These are phyloP conservation scores for Rhodotorula sphaerocarpa DNA, from an alignment of 768 basidiomycete species.

Conservation along the genomic window DNA sequence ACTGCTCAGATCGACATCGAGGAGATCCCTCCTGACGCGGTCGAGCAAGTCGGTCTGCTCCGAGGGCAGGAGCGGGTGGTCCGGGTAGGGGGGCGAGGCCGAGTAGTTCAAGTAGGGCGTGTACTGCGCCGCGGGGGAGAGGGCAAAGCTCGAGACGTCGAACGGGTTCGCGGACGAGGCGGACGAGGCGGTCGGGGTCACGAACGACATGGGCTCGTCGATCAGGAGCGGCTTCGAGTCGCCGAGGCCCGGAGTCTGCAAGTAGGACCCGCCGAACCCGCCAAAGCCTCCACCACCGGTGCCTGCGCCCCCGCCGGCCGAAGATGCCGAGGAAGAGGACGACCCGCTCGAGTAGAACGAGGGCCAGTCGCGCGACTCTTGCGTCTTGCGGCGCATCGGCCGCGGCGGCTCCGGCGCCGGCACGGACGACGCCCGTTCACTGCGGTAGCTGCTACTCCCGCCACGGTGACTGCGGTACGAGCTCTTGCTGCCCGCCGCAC, in stretches of 20 bases:
- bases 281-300: no score
- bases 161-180: not conserved
- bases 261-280: no score
- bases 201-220: constrained; percentile 7
- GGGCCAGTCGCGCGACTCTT: constrained; percentile 24
- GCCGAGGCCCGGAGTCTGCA: not conserved
- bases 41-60: constrained; percentile 32
- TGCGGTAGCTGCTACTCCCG: not conserved
- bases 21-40: constrained; percentile 23
- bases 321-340: constrained; percentile 7
- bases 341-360: constrained; percentile 19
- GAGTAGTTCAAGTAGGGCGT: not conserved
- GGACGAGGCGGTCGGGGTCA: not conserved
- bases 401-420: constrained; percentile 15
- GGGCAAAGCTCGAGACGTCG: not conserved
- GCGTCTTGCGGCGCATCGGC: constrained; percentile 23
- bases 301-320: not conserved
- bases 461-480: not conserved
- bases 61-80: constrained; percentile 24
- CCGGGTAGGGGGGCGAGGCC: constrained; percentile 14
- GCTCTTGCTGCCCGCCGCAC: not conserved
- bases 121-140: constrained; percentile 6
- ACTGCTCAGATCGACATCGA: constrained; percentile 27
- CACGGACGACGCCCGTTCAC: constrained; percentile 13
- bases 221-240: not conserved